phyloP scores from a whole-genome alignment of 345 rosid species.

The Ceriops zippeliana region DNA sequence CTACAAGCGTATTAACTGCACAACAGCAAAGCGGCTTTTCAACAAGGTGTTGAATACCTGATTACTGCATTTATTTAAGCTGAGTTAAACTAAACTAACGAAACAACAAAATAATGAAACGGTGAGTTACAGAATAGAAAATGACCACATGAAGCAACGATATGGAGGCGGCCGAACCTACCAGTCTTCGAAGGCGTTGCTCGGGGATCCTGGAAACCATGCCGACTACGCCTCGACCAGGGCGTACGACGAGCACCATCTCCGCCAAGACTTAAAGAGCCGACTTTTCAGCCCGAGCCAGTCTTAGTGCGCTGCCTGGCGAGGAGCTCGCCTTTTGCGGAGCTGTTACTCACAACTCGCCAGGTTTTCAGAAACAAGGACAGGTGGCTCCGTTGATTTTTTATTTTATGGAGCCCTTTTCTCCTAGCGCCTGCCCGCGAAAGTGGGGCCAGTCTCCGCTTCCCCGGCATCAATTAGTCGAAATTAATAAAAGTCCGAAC shows the following conservation, averaged over 20 bases:
- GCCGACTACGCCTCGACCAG: constrained; percentile 77
- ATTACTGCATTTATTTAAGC: no score
- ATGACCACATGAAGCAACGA: not conserved
- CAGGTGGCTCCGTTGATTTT: not conserved
- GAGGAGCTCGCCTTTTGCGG: constrained; percentile 18
- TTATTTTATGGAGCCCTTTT: not conserved
- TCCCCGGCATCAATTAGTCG: no score
- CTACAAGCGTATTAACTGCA: no score
- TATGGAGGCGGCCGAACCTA: not conserved
- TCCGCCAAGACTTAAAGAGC: constrained; percentile 3
- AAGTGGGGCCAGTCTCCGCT: not conserved
- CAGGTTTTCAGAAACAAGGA: not conserved
- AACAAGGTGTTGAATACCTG: no score
- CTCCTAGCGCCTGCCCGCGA: constrained; percentile 1
- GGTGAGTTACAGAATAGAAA: not conserved
- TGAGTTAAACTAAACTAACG: no score
- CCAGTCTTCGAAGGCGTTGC: constrained; percentile 73
- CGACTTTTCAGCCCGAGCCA: constrained; percentile 10
- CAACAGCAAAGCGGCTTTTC: no score
- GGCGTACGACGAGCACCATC: constrained; percentile 56
- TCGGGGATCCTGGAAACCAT: constrained; percentile 88
- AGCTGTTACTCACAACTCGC: not conserved
- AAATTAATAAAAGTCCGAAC: no score
- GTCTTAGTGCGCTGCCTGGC: constrained; percentile 1
- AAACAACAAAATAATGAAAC: no score